Percentiles rank a stretch among this genome's conserved stretches.
These are phyloP conservation scores for Lathyrus oleraceus DNA, from an alignment of 306 rosid species.

Conservation along the genomic window DNA sequence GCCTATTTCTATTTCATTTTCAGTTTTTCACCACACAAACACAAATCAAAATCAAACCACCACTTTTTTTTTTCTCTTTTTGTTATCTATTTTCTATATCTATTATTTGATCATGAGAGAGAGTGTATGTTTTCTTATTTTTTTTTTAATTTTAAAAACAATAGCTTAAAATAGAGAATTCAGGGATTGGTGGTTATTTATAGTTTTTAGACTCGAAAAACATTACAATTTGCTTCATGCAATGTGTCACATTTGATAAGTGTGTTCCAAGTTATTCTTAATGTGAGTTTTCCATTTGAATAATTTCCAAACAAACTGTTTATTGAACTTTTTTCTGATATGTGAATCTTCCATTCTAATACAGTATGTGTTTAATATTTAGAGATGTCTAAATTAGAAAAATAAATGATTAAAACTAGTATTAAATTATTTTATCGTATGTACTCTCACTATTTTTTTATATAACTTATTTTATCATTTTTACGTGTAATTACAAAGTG, in stretches of 20 bases:
- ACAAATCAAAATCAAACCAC: slow-evolving; percentile 23
- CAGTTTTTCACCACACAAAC: slow-evolving; percentile 42
- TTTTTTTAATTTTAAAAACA: neutral
- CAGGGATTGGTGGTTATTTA: slow-evolving; percentile 41
- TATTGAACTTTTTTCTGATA: neutral
- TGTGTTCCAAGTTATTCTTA: neutral
- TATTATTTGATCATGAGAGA: slow-evolving; percentile 6
- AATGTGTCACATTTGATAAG: slow-evolving; percentile 19
- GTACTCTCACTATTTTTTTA: too few relatives aligned
- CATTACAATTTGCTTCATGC: slow-evolving; percentile 9
- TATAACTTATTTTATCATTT: too few relatives aligned
- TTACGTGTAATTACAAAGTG: too few relatives aligned
- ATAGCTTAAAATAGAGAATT: slow-evolving; percentile 33
- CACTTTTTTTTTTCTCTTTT: slow-evolving; percentile 13
- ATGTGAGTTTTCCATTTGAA: slow-evolving; percentile 25
- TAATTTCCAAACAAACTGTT: neutral
- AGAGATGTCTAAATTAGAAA: too few relatives aligned
- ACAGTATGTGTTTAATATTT: too few relatives aligned
- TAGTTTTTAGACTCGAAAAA: neutral
- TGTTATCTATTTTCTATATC: slow-evolving; percentile 9
- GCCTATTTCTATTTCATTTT: slow-evolving; percentile 33
- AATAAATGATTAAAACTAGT: too few relatives aligned
- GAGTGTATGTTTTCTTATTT: neutral
- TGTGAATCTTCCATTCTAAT: too few relatives aligned
- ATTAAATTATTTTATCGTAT: too few relatives aligned